Conservation (phyloP, 305 asterid genomes). For the Fraxinus latifolia region DNA sequence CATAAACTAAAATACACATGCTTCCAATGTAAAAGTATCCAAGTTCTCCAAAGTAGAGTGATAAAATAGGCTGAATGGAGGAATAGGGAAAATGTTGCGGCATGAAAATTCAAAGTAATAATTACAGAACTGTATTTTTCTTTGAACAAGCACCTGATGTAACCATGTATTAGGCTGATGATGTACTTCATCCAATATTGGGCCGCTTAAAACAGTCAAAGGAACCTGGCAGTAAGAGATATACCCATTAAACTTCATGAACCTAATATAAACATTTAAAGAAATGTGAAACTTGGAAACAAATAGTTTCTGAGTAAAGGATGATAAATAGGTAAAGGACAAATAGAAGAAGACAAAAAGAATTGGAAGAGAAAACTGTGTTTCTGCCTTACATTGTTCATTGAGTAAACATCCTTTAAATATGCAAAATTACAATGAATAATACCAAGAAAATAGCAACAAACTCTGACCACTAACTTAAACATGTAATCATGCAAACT, state of each 20-base stretch:
- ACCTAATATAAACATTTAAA: conserved; percentile 13
- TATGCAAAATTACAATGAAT: neutral
- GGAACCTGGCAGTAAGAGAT: conserved; percentile 47
- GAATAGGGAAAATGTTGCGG: conserved; percentile 13
- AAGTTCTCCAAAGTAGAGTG: neutral
- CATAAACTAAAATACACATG: conserved; percentile 4
- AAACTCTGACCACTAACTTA: neutral
- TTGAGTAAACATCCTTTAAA: neutral
- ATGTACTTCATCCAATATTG: conserved; percentile 76
- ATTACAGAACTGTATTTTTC: neutral
- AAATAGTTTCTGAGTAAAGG: neutral
- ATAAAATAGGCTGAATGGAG: conserved; percentile 13
- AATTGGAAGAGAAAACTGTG: neutral
- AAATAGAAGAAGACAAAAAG: neutral
- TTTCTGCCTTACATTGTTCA: too few relatives aligned
- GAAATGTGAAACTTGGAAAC: conserved; percentile 15
- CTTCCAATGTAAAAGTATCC: neutral
- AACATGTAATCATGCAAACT: neutral
- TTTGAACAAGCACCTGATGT: conserved; percentile 50
- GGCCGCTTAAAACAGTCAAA: conserved; percentile 57
- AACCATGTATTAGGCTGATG: conserved; percentile 66
- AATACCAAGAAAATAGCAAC: neutral
- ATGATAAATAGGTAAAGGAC: neutral
- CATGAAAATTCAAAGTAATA: neutral
- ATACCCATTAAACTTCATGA: conserved; percentile 18